Conservation (phyloP, 495 filamentous ascomycete species). For the Evernia prunastri region DNA sequence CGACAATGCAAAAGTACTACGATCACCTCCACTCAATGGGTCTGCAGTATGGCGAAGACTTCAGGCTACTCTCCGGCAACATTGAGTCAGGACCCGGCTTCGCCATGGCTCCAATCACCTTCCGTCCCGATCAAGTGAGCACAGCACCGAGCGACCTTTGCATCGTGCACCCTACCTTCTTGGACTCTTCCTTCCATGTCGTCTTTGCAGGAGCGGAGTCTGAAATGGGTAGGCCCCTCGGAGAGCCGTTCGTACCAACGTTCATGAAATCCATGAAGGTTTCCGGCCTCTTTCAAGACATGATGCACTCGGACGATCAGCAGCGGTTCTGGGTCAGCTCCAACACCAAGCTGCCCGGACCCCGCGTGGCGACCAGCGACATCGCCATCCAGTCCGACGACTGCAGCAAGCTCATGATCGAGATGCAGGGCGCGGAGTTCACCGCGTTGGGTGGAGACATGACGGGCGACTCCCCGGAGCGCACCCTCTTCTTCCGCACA, state of each 20-base stretch:
- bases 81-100: constrained; percentile 21
- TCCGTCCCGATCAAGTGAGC: constrained; percentile 9
- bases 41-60: constrained; percentile 22
- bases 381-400: constrained; percentile 21
- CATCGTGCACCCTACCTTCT: constrained; percentile 22
- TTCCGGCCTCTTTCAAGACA: constrained; percentile 21
- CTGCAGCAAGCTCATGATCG: constrained; percentile 23
- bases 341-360: constrained; percentile 24
- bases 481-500: constrained; percentile 25
- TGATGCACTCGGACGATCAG: constrained; percentile 13
- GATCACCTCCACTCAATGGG: constrained; percentile 24
- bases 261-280: constrained; percentile 26
- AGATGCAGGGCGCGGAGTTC: constrained; percentile 24
- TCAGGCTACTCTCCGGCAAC: constrained; percentile 20
- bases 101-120: constrained; percentile 21
- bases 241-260: constrained; percentile 28
- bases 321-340: constrained; percentile 22
- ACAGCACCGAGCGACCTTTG: constrained; percentile 11
- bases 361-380: constrained; percentile 25
- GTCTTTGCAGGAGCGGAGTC: constrained; percentile 19
- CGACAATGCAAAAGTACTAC: constrained; percentile 21
- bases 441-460: constrained; percentile 23
- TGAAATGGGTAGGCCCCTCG: constrained; percentile 20
- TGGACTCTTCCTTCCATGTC: constrained; percentile 21
- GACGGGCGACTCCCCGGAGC: constrained; percentile 12